Conservation (phyloP, 805 yeast genomes). For the Saccharomycopsis sp. region DNA sequence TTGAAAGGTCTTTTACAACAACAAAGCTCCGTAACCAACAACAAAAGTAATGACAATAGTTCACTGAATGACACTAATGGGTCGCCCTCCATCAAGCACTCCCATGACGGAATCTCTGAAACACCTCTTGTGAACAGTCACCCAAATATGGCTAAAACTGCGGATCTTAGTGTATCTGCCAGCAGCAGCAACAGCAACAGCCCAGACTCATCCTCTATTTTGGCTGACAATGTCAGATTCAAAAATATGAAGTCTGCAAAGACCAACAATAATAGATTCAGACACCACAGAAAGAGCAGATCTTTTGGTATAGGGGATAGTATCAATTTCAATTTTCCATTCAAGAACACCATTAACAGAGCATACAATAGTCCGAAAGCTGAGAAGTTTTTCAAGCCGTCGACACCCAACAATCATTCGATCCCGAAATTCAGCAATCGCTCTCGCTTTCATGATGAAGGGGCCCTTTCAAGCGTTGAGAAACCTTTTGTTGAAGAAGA, state of each 20-base stretch:
- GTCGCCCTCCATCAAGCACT: not conserved
- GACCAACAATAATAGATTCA: constrained; percentile 7
- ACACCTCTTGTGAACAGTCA: not conserved
- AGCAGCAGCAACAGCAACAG: not conserved
- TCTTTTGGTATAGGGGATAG: constrained; percentile 18
- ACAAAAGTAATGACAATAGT: not conserved
- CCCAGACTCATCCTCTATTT: not conserved
- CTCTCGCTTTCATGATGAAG: not conserved
- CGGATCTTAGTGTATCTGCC: not conserved
- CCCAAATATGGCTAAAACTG: not conserved
- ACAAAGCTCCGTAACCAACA: not conserved
- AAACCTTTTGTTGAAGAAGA: not conserved
- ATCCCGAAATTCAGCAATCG: not conserved
- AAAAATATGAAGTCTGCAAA: constrained; percentile 13
- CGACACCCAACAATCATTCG: not conserved
- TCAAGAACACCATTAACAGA: constrained; percentile 4
- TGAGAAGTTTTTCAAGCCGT: not conserved
- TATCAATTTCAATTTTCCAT: constrained; percentile 6
- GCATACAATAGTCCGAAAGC: not conserved
- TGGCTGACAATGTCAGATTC: not conserved
- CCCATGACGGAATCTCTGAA: not conserved
- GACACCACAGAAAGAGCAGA: constrained; percentile 17
- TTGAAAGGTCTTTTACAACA: not conserved
- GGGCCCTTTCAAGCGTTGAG: not conserved
- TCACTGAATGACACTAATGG: not conserved